Base-by-base conservation (phyloP, 1,284 basidiomycete genomes). In the Boletellus deceptivus region DNA sequence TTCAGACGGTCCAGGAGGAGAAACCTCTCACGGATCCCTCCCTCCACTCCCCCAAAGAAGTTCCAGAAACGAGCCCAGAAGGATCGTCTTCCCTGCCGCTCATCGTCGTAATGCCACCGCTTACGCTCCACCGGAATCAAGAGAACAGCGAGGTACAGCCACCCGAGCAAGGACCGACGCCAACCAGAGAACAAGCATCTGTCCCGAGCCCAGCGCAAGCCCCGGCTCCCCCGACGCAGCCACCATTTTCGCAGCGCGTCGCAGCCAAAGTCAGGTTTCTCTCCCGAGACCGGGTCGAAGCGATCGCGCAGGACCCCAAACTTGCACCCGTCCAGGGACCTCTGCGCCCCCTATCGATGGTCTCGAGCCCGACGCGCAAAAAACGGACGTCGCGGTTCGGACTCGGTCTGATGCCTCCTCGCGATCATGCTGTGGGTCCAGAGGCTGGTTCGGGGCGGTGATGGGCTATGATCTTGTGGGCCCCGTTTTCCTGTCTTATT, bases 241-340 rank as follows among this genome's bases (percentile, higher is more conserved):
- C 38, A 22, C 53, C 55, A 0, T 43, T 60, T 31, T 35, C 49
- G 2, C 49, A 59, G 22, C 54, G 49, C 3, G 24, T 59, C 37
- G 53, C 38, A 11, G 41, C 54, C 46, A 56, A 59, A 27, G 57
- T 55, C 49, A 60, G 53, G 38, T 31, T 50, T 27, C 56, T 65
- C 25, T 58, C 68, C 10, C 43, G 33, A 25, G 66, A 69, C 40
- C 58, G 64, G 2, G 55, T 42, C 2, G 63, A 65, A 41, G 60
- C 65, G 16, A 66, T 66, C 13, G 35, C 48, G 5, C 48, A 55
- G 16, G 64, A 66, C 31, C 68, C 64, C 6, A 66, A 70, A 50
- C 66, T 66, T 18, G 62, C 66, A 1, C 64, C 64, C 24, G 64
- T 70, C n/a, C 68, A 67, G 13, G 66, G 50, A 11, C 64, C 68